A percentile compares a stretch with the other conserved stretches of the same genome.
These are phyloP conservation scores for Rhizopogon salebrosus DNA, from an alignment of 768 basidiomycete species.

Conservation along the genomic window DNA sequence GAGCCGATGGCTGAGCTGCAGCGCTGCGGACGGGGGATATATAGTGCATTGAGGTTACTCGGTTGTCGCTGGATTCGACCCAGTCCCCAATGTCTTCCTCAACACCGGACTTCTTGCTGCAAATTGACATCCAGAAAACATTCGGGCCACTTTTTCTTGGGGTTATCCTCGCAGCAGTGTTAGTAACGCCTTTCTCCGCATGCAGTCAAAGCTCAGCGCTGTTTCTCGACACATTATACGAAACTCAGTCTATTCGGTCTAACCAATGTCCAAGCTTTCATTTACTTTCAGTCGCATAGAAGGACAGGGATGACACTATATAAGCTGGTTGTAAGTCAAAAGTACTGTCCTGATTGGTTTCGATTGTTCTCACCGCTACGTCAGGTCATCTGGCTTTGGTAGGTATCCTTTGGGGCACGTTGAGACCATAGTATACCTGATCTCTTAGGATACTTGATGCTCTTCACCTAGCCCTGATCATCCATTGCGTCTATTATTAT, in stretches of 20 bases:
- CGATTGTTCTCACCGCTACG: background rate
- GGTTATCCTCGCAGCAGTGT: background rate
- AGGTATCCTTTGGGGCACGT: background rate
- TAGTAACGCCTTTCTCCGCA: background rate
- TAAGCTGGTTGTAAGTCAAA: background rate
- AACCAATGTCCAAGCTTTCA: background rate
- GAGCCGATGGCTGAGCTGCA: no score
- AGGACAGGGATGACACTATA: background rate
- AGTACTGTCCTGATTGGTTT: background rate
- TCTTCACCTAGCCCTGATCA: constrained; percentile 28
- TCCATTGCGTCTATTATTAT: constrained; percentile 32
- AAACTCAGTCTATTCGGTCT: background rate
- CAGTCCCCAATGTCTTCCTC: background rate
- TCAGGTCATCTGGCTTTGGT: constrained; percentile 6
- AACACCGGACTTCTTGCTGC: background rate
- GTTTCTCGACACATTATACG: no score
- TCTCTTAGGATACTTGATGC: constrained; percentile 30
- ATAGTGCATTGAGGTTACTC: background rate
- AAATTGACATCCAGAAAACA: background rate
- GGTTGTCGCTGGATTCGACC: background rate
- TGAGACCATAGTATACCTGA: background rate
- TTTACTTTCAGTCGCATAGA: background rate
- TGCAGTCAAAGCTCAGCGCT: background rate
- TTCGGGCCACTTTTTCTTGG: background rate
- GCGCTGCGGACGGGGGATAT: no score